phyloP scores from a whole-genome alignment of 345 rosid species.

The Gossypioides kirkii region DNA sequence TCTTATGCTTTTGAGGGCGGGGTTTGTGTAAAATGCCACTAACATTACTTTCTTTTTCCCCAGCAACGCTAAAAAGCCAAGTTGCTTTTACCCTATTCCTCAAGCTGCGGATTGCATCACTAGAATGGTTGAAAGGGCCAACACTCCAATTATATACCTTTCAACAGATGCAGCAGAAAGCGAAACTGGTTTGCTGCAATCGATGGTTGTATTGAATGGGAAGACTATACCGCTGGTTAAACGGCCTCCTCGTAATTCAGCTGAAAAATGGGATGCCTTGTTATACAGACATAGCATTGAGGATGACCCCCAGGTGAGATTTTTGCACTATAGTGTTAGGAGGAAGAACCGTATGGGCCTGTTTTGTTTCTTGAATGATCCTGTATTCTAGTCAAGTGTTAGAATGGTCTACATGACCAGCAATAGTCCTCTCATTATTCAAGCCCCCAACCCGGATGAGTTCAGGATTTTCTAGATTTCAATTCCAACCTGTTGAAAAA shows the following conservation, averaged over 20 bases:
- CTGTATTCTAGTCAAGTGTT: neutral
- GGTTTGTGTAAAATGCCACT: slow-evolving; percentile 3
- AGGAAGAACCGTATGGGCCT: neutral
- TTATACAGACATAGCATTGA: slow-evolving; percentile 66
- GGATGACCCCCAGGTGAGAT: slow-evolving; percentile 67
- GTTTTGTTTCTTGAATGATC: neutral
- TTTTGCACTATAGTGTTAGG: neutral
- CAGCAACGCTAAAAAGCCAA: slow-evolving; percentile 88
- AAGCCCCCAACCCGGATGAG: neutral
- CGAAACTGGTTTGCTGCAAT: slow-evolving; percentile 77
- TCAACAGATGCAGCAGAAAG: slow-evolving; percentile 98
- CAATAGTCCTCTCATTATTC: neutral
- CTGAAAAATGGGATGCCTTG: slow-evolving; percentile 93
- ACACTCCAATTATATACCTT: slow-evolving; percentile 71
- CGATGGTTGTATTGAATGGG: slow-evolving; percentile 59
- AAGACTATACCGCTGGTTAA: slow-evolving; percentile 68
- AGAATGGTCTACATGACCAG: neutral
- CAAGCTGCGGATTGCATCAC: slow-evolving; percentile 89
- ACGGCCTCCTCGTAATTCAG: slow-evolving; percentile 67
- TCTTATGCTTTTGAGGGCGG: neutral
- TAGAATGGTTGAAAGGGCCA: slow-evolving; percentile 64
- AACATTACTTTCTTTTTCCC: slow-evolving; percentile 18
- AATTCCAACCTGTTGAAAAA: neutral
- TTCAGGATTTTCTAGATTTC: neutral
- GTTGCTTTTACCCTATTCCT: slow-evolving; percentile 94